Conservation (phyloP, 352 stramenopile species). For the Globisporangium orthogonon region DNA sequence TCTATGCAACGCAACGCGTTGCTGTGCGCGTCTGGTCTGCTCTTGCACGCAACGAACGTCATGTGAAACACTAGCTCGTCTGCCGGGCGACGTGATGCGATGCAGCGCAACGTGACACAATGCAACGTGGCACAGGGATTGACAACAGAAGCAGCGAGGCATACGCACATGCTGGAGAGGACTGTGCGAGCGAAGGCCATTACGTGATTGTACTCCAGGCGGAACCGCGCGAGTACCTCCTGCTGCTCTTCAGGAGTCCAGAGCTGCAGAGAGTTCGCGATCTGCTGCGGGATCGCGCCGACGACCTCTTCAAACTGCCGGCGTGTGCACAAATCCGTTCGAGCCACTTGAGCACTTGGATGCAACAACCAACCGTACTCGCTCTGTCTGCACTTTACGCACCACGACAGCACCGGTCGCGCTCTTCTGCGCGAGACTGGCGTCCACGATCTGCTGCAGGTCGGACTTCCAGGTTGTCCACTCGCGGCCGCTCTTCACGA, state of each 20-base stretch:
- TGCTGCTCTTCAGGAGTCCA: slow-evolving; percentile 23
- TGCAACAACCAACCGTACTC: background rate
- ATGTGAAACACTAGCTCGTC: slow-evolving; percentile 4
- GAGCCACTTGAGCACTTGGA: too few relatives aligned
- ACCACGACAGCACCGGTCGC: slow-evolving; percentile 31
- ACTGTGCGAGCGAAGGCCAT: slow-evolving; percentile 33
- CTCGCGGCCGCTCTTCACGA: slow-evolving; percentile 34
- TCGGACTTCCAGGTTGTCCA: slow-evolving; percentile 44
- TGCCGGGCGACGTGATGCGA: background rate
- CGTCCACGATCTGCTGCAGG: slow-evolving; percentile 39
- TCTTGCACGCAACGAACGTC: slow-evolving; percentile 5
- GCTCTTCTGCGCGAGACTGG: slow-evolving; percentile 23
- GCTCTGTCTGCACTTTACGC: background rate
- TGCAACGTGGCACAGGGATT: background rate
- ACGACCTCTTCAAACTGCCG: slow-evolving; percentile 37
- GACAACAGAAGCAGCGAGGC: too few relatives aligned
- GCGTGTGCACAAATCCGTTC: background rate
- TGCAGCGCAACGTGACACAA: too few relatives aligned
- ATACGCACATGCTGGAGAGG: slow-evolving; percentile 34
- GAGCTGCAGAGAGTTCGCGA: slow-evolving; percentile 18
- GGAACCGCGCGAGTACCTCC: slow-evolving; percentile 24
- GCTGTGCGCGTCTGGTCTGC: slow-evolving; percentile 27
- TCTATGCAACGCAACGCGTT: slow-evolving; percentile 57
- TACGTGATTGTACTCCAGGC: slow-evolving; percentile 32
- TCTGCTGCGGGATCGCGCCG: slow-evolving; percentile 40